Base-by-base conservation (phyloP, 441 rosid genomes). In the Gossypium gossypioides region DNA sequence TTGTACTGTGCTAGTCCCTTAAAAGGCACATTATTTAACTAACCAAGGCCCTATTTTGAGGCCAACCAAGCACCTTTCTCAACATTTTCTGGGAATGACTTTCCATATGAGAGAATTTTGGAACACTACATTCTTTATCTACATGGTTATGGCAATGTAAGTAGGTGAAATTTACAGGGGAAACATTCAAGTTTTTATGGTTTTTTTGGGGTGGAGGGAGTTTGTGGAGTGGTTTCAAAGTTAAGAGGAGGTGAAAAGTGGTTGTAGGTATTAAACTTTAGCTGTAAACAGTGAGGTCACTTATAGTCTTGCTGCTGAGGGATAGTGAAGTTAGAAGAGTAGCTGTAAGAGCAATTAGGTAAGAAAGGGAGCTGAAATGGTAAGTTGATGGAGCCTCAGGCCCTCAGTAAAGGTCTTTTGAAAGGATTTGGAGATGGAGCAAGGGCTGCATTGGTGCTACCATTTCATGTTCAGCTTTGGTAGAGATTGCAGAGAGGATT, bases 21-120 rank as follows among this genome's bases (percentile, higher is more conserved):
- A 58, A 70, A 85, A 1, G 92, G 90, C 42, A 88, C 85, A 62
- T 88, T 86, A 71, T 72, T 83, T 83, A 83, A 85, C 91, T 89
- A 83, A 68, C 79, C 84, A 71, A 71, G 74, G 69, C 81, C 73
- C 84, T 86, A 65, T 90, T 83, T 69, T 81, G 72, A 7, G 92
- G 92, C 90, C 96, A 89, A 88, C 72, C 81, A 85, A 82, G 69
- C 96, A 88, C 75, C 57, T 73, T 78, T 84, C 76, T 81, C 74
- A 13, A 62, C 15, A 18, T 60, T 9, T 60, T 67, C 40, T 87
- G 92, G 69, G 91, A 86, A 77, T 86, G 89, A 59, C 91, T 78
- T 68, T 85, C 87, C 73, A 87, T 77, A 77, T 77, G 32, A 15
- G 81, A 83, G 80, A 83, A 80, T 48, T 79, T 83, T 7, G 79